Evolutionary conservation across 768 basidiomycete genomes (phyloP), one percentile per base, ranked within the genome.

Genomic region (Macrolepiota fuliginosa): DNA sequence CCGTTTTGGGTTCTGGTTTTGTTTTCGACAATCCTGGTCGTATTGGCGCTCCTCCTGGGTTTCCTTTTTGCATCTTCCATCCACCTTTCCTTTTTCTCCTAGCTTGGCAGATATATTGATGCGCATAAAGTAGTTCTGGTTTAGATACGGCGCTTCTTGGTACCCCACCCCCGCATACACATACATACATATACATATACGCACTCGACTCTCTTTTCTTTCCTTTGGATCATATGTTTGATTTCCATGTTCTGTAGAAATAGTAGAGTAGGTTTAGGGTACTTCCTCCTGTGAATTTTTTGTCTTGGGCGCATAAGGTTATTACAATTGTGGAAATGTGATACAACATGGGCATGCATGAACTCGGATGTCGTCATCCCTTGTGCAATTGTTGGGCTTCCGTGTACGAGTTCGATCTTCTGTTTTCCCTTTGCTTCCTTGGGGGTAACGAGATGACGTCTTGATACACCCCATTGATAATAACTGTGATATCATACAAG

Each of bases 391-490:
- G 3, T 25, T 25, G 24, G 13, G 47, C 10, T 49, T 45, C 19
- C 22, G 9, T 13, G n/a, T 42, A n/a, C n/a, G 12, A 2, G 40
- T 42, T 42, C 40, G 3, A 2, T n/a, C 12, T 24, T 24, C 10
- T 9, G 24, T 22, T 61, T 78, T 39, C 76, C 77, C 15, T 70
- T 76, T 63, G 72, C 73, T 22, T 25, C 17, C 29, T 3, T 4
- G 24, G 22, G 25, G 19, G 19, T 45, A 19, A 45, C 17, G 42
- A 7, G 29, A 32, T 32, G 29, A 32, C 29, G 29, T 32, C 29
- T 32, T n/a, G n/a, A n/a, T n/a, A n/a, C n/a, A n/a, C n/a, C n/a
- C n/a, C n/a, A 7, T 32, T 32, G 29, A 32, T 3, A 32, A 32
- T 32, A 32, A 3, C 29, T 32, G 7, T 32, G 29, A 32, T 32